Evolutionary conservation across 441 rosid genomes (phyloP).

Genomic region (Macaranga tanarius): DNA sequence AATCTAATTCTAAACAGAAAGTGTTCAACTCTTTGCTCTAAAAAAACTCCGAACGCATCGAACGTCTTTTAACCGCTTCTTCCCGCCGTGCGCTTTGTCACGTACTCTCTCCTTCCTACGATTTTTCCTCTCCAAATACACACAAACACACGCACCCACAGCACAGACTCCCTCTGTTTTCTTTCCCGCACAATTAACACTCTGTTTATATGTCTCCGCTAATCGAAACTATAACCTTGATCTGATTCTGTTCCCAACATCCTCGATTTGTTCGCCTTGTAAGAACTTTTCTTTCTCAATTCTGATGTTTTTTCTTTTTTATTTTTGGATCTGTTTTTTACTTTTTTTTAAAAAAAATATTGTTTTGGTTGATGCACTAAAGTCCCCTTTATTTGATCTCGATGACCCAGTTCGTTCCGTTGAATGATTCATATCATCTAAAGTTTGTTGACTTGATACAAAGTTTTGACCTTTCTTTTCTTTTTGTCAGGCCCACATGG

Average conservation of each 20-base stretch:
- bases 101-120: background rate
- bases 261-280: constrained; percentile 1
- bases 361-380: background rate
- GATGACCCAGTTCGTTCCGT: background rate
- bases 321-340: background rate
- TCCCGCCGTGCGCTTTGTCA: background rate
- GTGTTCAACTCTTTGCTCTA: too few relatives aligned
- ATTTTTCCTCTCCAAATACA: background rate
- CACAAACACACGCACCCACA: too few relatives aligned
- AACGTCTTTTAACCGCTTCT: background rate
- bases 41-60: background rate
- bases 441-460: background rate
- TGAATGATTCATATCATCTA: background rate
- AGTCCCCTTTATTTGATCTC: background rate
- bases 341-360: background rate
- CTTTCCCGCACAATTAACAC: too few relatives aligned
- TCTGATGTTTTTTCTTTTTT: background rate
- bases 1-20: constrained; percentile 1
- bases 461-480: background rate
- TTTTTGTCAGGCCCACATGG: too few relatives aligned
- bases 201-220: background rate
- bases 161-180: background rate
- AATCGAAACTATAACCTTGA: background rate
- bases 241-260: background rate
- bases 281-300: background rate